Evolutionary conservation across 768 basidiomycete species (phyloP), one percentile per base, ranked within the genome.

Genomic region (Lentinula sp.): DNA sequence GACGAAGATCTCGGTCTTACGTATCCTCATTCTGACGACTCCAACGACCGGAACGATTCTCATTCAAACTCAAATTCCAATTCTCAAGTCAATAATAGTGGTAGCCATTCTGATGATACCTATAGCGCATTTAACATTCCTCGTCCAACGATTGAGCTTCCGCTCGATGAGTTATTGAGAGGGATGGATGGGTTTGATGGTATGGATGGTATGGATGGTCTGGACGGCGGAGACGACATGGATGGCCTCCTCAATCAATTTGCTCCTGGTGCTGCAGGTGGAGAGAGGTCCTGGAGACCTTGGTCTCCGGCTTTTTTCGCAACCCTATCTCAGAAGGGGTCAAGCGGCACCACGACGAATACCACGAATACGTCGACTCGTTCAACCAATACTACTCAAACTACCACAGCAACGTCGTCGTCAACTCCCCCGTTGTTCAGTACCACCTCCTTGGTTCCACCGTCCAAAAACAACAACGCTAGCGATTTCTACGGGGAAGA

Each of bases 141-240:
- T 8, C 85, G 91, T 10, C 92, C 91, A 0, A 93, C 92, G 46
- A 92, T 93, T 68, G 91, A 93, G 69, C 83, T 93, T 32, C 87
- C 88, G 4, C 81, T 93, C n/a, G 91, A 94, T 65, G 91, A 94
- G 63, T 79, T 93, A 61, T 81, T 93, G 62, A 78, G 81, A 63
- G 74, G 73, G 55, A 77, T 78, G 66, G 85, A 79, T 35, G 63
- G 71, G 61, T 81, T 93, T 62, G 78, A 80, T 63, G 74, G 73
- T 57, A 77, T 78, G 66, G 85, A 79, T 32, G 63, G 71, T 6
- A 39, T 39, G 37, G 37, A 39, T 1, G 37, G 13, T 8, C 6
- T 39, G 37, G 37, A 39, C 1, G 7, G 7, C 37, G 9, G 13
- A 39, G 37, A 13, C 37, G 13, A 13, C 37, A 39, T 39, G 37